Evolutionary conservation across 2,329 filamentous ascomycete species (phyloP).

Genomic region (Fusarium devonianum): DNA sequence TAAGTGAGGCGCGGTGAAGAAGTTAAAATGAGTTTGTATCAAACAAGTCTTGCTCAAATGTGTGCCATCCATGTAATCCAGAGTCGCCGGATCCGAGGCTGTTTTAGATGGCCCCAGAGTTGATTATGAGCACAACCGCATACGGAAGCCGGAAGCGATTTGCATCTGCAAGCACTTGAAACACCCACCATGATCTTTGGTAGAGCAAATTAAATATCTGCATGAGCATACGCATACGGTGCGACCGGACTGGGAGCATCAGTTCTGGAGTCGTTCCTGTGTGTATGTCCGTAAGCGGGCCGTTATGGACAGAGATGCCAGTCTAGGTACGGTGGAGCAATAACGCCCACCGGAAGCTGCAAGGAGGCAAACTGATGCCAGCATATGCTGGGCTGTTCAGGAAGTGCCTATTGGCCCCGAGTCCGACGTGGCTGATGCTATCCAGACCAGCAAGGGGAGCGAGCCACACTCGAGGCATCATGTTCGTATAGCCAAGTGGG

Average conservation of each 20-base stretch:
- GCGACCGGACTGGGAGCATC: slow-evolving; percentile 14
- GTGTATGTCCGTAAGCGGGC: slow-evolving; percentile 16
- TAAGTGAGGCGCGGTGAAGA: slow-evolving; percentile 6
- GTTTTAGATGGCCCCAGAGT: slow-evolving; percentile 25
- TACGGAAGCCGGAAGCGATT: slow-evolving; percentile 27
- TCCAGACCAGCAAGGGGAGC: slow-evolving; percentile 13
- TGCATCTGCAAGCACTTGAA: slow-evolving; percentile 25
- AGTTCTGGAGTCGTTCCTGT: slow-evolving; percentile 8
- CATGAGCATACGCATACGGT: slow-evolving; percentile 20
- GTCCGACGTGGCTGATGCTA: slow-evolving; percentile 20
- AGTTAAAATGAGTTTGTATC: slow-evolving; percentile 27
- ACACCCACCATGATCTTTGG: background rate
- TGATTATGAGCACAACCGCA: slow-evolving; percentile 29
- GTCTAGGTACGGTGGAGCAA: slow-evolving; percentile 27
- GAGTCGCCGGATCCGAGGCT: slow-evolving; percentile 27
- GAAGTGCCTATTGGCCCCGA: slow-evolving; percentile 13
- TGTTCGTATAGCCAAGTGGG: slow-evolving; percentile 15
- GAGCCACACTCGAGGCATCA: slow-evolving; percentile 2
- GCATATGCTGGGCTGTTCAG: slow-evolving; percentile 9
- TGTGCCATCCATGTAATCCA: slow-evolving; percentile 18
- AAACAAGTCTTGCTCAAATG: slow-evolving; percentile 12
- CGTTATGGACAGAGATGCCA: slow-evolving; percentile 10
- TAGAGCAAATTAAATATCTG: slow-evolving; percentile 29
- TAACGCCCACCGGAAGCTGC: slow-evolving; percentile 19
- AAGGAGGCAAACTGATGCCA: slow-evolving; percentile 24